Conservation (phyloP, 805 yeast species). For the Priceomyces medius region DNA sequence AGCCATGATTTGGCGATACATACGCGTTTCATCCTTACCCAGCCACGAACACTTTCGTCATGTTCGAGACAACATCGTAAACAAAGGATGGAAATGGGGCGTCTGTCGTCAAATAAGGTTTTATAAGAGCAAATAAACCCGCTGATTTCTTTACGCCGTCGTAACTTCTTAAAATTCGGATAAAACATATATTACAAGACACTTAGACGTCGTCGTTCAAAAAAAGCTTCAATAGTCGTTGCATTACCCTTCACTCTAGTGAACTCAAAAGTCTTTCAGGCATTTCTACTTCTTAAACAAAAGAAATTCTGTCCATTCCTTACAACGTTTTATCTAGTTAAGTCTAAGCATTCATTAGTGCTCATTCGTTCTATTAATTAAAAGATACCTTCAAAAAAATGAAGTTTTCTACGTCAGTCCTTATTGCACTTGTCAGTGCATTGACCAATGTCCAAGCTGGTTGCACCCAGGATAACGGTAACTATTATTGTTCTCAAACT, state of each 20-base stretch:
- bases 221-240: no score
- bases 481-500: conserved; percentile 78
- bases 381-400: conserved; percentile 21
- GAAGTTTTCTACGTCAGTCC: conserved; percentile 24
- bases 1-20: neutral
- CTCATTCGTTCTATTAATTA: conserved; percentile 1
- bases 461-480: conserved; percentile 60
- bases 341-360: conserved; percentile 10
- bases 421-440: conserved; percentile 21
- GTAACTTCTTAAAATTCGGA: no score
- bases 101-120: neutral
- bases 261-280: conserved; percentile 6
- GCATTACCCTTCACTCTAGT: neutral
- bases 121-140: neutral
- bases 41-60: neutral
- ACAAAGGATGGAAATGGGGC: neutral
- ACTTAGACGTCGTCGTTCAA: no score
- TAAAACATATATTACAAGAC: no score
- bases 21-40: conserved; percentile 3
- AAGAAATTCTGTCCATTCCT: conserved; percentile 11
- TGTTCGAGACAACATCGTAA: neutral
- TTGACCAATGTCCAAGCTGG: conserved; percentile 24
- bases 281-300: conserved; percentile 4
- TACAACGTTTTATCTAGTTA: conserved; percentile 1
- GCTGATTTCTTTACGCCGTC: neutral